Base-by-base conservation (phyloP, 345 rosid genomes). In the Camelina hispida region DNA sequence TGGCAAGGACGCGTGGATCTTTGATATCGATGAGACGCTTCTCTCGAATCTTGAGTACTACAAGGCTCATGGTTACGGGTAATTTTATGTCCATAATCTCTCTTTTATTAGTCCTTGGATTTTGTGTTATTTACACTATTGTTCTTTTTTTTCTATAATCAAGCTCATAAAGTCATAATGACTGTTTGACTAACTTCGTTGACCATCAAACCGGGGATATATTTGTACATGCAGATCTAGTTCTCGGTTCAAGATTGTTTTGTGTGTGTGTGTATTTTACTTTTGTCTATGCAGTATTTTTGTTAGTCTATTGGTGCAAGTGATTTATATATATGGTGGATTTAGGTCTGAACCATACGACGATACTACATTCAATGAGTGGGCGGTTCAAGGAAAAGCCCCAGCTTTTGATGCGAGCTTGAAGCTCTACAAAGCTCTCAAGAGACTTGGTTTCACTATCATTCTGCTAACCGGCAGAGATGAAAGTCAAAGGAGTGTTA, bases 1-100 rank as follows among this genome's bases (percentile, higher is more conserved):
- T 70, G 91, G 87, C 18, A 88, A 80, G 78, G 96, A 93, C 79
- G 92, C 90, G 0, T 93, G 97, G 98, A 86, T 93, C 40, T 93
- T 93, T 70, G 97, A 93, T 62, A 61, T 93, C 50, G 98, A 93
- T 50, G 97, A 90, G 86, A 90, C 96, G 16, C 83, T 93, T 59
- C 89, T 93, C 59, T 72, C 93, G 5, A 87, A 89, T 81, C 62
- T 93, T 13, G 87, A 85, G 2, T 93, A 87, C 74, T 93, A 93
- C 58, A 59, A 64, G 78, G 61, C 3, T 9, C 83, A 78, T 46
- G 96, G 92, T 51, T 89, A 80, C 83, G 91, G 98, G 97, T 93
- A 79, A 74, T 22, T 23, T 23, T 25, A 25, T 25, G 7, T 6
- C 1, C 14, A 38, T 72, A 15, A 17, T 50, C 52, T 4, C n/a